Base-by-base conservation (phyloP, 352 stramenopile species). In the Pythium dissimile region DNA sequence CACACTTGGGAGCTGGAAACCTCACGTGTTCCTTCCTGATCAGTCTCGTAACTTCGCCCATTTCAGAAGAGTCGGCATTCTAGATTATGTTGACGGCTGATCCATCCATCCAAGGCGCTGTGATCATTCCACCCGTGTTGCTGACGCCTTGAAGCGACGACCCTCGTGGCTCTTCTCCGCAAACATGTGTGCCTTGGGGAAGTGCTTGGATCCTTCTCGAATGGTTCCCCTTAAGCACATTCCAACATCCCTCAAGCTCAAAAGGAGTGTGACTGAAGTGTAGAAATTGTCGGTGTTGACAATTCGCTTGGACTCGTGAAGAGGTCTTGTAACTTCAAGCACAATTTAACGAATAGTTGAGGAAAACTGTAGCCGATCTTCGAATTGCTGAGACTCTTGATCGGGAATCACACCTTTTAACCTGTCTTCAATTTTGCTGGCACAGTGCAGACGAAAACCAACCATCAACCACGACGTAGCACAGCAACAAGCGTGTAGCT, bases 261-360 rank as follows among this genome's bases (percentile, higher is more conserved):
- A n/a, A 0, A 72, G 27, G 1, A 74, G 31, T 5, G 54, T 48
- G 1, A 71, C 53, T 0, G 62, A 73, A 0, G 50, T 71, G 47
- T 75, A 78, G 51, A 64, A 78, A 44, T 71, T 78, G 41, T 75
- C 66, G 0, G 54, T 59, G 27, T 74, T 74, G 16, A 78, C 51
- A 5, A 78, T 23, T 0, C 70, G 56, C 2, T 54, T 54, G 0
- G 58, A 64, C 27, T 51, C 23, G 37, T 67, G 61, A 7, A 70
- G n/a, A 7, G 69, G 65, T 16, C 41, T 46, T 3, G 63, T 64
- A 0, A 78, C 58, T 43, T 78, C 57, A 12, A 78, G 41, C 13
- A 71, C 65, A 18, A 64, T 57, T 15, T 65, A 24, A 5, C 65
- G 62, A 30, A 71, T 35, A 13, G 15, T 45, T 1, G 44, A 51